Percentiles rank a stretch among this genome's conserved stretches.
phyloP scores from a whole-genome alignment of 2,329 filamentous ascomycete genomes.

The Aspergillus pseudoglaucus region DNA sequence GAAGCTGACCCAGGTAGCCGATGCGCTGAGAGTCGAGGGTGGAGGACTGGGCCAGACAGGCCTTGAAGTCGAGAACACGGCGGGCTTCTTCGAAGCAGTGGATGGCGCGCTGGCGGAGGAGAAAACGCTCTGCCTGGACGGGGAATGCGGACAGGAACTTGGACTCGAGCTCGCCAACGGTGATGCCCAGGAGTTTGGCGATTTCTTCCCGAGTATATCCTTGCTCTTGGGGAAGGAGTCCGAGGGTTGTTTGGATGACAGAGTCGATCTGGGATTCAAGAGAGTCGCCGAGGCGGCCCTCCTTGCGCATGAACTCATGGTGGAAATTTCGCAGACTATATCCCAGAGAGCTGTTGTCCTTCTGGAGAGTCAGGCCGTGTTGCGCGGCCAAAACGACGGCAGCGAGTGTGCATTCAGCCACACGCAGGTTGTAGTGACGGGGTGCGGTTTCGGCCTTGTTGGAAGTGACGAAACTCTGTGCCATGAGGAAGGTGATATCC shows the following conservation, averaged over 20 bases:
- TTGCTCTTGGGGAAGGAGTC: conserved; percentile 67
- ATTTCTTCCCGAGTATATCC: conserved; percentile 89
- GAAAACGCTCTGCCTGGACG: conserved; percentile 79
- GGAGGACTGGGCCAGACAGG: conserved; percentile 56
- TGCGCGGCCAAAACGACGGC: conserved; percentile 60
- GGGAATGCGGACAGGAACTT: conserved; percentile 84
- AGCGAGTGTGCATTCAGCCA: conserved; percentile 90
- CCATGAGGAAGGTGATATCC: conserved; percentile 85
- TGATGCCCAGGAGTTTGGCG: conserved; percentile 61
- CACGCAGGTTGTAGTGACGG: conserved; percentile 91
- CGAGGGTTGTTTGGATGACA: conserved; percentile 62
- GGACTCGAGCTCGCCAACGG: conserved; percentile 64
- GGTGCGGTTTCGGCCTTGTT: conserved; percentile 94
- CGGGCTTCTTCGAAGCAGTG: conserved; percentile 89
- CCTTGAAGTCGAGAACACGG: conserved; percentile 76
- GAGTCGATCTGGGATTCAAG: conserved; percentile 64
- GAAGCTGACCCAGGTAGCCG: conserved; percentile 65
- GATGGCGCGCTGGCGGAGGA: conserved; percentile 75
- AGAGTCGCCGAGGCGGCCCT: conserved; percentile 42
- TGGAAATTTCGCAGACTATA: conserved; percentile 83
- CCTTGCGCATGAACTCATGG: conserved; percentile 62
- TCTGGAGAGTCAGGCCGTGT: conserved; percentile 58
- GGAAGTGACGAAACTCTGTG: conserved; percentile 86
- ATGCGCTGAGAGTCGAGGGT: conserved; percentile 61
- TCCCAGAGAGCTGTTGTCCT: conserved; percentile 75